Evolutionary conservation across 176 grass and related monocot genomes (phyloP), one percentile per base, ranked within the genome.

Genomic region (Ensete ventricosum): DNA sequence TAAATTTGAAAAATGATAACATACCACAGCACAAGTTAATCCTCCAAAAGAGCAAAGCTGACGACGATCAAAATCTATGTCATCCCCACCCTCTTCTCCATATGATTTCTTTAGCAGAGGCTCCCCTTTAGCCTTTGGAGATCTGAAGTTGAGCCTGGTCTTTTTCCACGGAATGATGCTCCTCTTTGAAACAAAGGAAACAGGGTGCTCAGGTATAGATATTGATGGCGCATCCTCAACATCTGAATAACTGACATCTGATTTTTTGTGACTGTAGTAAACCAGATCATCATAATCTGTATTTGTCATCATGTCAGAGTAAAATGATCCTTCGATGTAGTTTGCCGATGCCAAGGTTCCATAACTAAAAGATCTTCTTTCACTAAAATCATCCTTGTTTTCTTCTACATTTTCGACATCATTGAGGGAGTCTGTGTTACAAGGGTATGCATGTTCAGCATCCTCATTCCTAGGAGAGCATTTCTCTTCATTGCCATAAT

Each of bases 71-170:
- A 84, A 91, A 53, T 99, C 91, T 77, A 99, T 99, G 81, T 94
- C 95, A 72, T 99, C 95, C 43, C 95, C 95, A 25, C 95, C 95
- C 82, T 99, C 95, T 81, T 99, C 93, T 48, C 77, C 95, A 73
- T 93, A 81, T 54, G 65, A 81, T 73, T 93, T 93, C 84, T 99
- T 99, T 81, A 99, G 81, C 52, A 99, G 81, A 29, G 95, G 95
- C 52, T 99, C 95, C 58, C 95, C 95, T 85, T 91, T 99, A n/a
- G 79, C 81, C 66, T 94, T 91, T 14, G 78, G 82, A 16, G 80
- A 82, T 16, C 75, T 68, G 54, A 83, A 87, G 55, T 20, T 83
- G 52, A 87, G 60, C 72, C 88, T 97, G 73, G 64, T 91, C 73
- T 99, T 94, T 81, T 80, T 94, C 95, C 95, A 99, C 24, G 86